A percentile compares a stretch with the other conserved stretches of the same genome.
phyloP scores from a whole-genome alignment of 73 alveolate genomes.

The Tetrahymena elliotti region DNA sequence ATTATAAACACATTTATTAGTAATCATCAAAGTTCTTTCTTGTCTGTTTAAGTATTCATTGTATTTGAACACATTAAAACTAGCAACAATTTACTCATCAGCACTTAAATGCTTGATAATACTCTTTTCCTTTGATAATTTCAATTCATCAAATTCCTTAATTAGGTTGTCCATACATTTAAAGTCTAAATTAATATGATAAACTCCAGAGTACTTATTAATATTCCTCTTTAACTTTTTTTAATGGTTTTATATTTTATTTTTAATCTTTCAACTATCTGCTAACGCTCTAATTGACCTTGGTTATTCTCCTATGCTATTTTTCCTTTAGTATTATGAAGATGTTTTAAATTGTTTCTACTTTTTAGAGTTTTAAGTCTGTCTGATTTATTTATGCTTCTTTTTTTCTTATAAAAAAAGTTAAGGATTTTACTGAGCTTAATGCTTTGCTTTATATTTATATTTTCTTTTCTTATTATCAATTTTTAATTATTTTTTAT shows the following conservation, averaged over 20 bases:
- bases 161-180: not conserved
- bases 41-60: slow-evolving; percentile 31
- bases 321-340: not conserved
- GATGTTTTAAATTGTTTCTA: too few species aligned
- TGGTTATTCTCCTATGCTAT: not conserved
- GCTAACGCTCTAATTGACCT: not conserved
- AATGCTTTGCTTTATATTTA: not conserved
- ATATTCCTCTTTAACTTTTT: not conserved
- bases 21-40: slow-evolving; percentile 32
- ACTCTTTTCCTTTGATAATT: slow-evolving; percentile 34
- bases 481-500: too few species aligned
- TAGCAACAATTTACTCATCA: slow-evolving; percentile 59
- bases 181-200: not conserved
- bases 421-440: not conserved
- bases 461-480: not conserved
- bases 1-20: slow-evolving; percentile 25
- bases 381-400: not conserved
- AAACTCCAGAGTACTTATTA: not conserved
- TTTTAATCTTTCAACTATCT: not conserved
- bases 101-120: slow-evolving; percentile 28
- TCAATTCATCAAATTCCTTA: slow-evolving; percentile 24
- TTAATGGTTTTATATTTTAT: not conserved
- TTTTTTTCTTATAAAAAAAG: not conserved
- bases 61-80: slow-evolving; percentile 39
- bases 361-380: not conserved